Evolutionary conservation across 345 rosid genomes (phyloP).

Genomic region (Odontarrhena argentea): DNA sequence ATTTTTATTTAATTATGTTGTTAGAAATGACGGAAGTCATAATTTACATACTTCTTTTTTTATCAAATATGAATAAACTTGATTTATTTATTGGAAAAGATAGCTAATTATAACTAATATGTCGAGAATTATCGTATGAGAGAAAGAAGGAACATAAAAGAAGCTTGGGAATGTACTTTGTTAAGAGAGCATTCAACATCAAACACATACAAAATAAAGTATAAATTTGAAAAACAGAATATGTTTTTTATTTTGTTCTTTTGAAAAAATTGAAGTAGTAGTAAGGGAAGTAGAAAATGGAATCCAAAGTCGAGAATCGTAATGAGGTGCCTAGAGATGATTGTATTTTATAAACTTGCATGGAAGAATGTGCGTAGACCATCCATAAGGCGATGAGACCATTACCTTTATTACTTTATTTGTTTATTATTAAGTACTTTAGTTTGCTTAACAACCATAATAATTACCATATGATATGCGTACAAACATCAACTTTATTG

Average conservation of each 20-base stretch:
- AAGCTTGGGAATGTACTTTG: slow-evolving; percentile 33
- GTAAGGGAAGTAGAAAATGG: slow-evolving; percentile 25
- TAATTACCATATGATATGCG: slow-evolving; percentile 45
- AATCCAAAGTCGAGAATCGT: slow-evolving; percentile 38
- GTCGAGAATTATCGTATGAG: background rate
- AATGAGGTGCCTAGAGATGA: slow-evolving; percentile 32
- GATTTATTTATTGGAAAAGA: background rate
- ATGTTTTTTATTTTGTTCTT: background rate
- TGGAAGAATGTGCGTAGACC: slow-evolving; percentile 45
- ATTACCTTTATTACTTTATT: slow-evolving; percentile 36
- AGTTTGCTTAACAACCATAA: slow-evolving; percentile 40
- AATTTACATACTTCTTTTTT: no score
- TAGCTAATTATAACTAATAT: background rate
- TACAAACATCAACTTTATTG: slow-evolving; percentile 36
- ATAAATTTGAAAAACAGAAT: slow-evolving; percentile 7
- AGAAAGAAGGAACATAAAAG: slow-evolving; percentile 25
- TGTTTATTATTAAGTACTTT: slow-evolving; percentile 31
- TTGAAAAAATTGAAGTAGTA: background rate
- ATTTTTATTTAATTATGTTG: no score
- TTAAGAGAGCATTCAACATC: slow-evolving; percentile 39
- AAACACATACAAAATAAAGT: slow-evolving; percentile 34
- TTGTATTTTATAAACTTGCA: slow-evolving; percentile 25
- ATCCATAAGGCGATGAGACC: slow-evolving; percentile 40
- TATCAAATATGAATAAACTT: background rate
- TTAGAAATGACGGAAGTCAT: no score